Conservation (phyloP, 306 rosid genomes). For the Corylus avellana region DNA sequence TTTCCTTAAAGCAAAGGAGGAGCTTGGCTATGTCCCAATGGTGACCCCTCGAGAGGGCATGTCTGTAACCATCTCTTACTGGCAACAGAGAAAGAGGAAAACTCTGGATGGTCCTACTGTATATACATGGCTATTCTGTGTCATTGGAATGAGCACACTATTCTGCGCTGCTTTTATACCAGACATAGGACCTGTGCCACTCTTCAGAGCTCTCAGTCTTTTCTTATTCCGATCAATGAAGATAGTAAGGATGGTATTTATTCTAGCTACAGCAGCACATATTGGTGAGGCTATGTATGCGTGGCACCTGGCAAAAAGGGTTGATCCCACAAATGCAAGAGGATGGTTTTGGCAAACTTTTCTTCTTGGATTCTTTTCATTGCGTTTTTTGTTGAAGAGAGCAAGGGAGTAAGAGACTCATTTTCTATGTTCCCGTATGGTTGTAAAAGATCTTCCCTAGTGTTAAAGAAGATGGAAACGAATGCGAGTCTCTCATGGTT, state of each 20-base stretch:
- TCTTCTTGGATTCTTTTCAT: conserved; percentile 65
- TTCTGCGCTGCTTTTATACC: conserved; percentile 79
- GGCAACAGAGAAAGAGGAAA: conserved; percentile 70
- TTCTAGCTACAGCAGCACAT: conserved; percentile 45
- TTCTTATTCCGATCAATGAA: conserved; percentile 63
- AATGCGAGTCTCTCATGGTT: not conserved
- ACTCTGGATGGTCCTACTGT: conserved; percentile 81
- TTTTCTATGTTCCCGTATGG: not conserved
- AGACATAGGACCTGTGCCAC: conserved; percentile 56
- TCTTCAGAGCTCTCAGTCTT: conserved; percentile 53
- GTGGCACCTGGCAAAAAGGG: conserved; percentile 70
- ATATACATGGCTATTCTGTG: conserved; percentile 57
- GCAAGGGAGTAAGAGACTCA: conserved; percentile 33
- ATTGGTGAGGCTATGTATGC: conserved; percentile 65
- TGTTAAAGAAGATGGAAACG: not conserved
- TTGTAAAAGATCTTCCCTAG: not conserved
- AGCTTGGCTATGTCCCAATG: conserved; percentile 80
- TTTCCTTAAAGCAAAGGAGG: conserved; percentile 83
- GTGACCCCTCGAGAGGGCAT: conserved; percentile 77
- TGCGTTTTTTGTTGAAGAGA: conserved; percentile 73
- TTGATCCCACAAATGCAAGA: conserved; percentile 70
- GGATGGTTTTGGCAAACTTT: conserved; percentile 95
- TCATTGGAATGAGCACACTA: conserved; percentile 62
- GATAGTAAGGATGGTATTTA: conserved; percentile 49
- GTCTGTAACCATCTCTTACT: conserved; percentile 80